Conservation (phyloP, 2,329 filamentous ascomycete genomes). For the Grosmannia clavigera region DNA sequence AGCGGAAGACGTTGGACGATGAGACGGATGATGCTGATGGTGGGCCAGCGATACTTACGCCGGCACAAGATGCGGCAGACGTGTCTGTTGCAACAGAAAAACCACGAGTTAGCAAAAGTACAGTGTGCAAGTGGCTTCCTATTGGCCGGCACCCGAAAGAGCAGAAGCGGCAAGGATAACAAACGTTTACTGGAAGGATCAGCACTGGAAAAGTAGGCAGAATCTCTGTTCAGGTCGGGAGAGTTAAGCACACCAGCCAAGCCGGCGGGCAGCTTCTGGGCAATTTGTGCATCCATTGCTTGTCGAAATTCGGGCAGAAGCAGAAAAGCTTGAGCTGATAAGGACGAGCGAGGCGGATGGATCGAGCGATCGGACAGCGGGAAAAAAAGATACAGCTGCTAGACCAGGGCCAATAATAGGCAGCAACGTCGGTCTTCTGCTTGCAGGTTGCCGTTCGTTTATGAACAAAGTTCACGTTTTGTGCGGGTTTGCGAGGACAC, state of each 20-base stretch:
- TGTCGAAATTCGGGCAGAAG: not conserved
- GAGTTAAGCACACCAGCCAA: constrained; percentile 39
- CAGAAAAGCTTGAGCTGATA: not conserved
- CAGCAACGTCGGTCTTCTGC: not conserved
- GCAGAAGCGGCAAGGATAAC: constrained; percentile 13
- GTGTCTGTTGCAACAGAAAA: constrained; percentile 16
- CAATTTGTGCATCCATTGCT: constrained; percentile 26
- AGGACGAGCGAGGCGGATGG: not conserved
- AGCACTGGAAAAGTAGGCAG: constrained; percentile 37
- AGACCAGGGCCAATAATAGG: not conserved
- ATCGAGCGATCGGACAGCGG: not conserved
- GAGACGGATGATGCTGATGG: constrained; percentile 21
- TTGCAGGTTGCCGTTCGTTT: not conserved
- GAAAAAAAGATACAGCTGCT: not conserved
- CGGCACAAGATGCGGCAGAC: constrained; percentile 33
- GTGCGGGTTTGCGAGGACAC: not conserved
- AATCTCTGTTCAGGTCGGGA: constrained; percentile 37
- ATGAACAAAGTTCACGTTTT: not conserved
- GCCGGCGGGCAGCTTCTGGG: constrained; percentile 34
- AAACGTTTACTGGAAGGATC: constrained; percentile 39
- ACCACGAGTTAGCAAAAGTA: not conserved
- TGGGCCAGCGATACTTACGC: constrained; percentile 23
- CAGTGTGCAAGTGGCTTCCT: not conserved
- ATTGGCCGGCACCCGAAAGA: constrained; percentile 5
- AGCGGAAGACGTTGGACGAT: constrained; percentile 5